A percentile compares a stretch with the other conserved stretches of the same genome.
Evolutionary conservation across 345 rosid species (phyloP).

Genomic region (Gynandropsis gynandra): DNA sequence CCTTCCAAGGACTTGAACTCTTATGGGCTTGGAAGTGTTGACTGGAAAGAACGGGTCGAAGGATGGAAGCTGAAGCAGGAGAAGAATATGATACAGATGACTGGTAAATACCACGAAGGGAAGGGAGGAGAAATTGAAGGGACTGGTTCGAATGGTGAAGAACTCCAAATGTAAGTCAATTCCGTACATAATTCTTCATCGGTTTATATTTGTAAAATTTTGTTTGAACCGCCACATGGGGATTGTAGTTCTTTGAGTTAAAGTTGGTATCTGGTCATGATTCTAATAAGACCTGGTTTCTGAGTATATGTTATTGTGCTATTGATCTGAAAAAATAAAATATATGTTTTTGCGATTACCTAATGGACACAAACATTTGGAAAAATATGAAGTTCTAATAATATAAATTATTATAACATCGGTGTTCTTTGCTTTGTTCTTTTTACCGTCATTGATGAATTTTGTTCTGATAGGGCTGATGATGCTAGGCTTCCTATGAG

Average conservation of each 20-base stretch:
- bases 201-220: no score
- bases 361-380: no score
- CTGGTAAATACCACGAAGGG: slow-evolving; percentile 62
- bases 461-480: slow-evolving; percentile 45
- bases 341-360: neutral
- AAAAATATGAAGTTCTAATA: no score
- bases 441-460: no score
- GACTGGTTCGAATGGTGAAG: slow-evolving; percentile 84
- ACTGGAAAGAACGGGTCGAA: slow-evolving; percentile 96
- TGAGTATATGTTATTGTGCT: neutral
- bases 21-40: slow-evolving; percentile 85
- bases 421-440: no score
- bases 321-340: no score
- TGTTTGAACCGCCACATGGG: no score
- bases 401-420: no score
- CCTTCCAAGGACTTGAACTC: slow-evolving; percentile 94
- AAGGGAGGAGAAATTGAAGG: slow-evolving; percentile 76
- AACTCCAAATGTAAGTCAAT: slow-evolving; percentile 57
- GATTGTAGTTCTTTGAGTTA: no score
- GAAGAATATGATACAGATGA: slow-evolving; percentile 60
- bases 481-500: slow-evolving; percentile 77
- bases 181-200: no score
- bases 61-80: slow-evolving; percentile 97
- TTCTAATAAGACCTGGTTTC: neutral
- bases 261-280: no score